These are phyloP conservation scores for Eruca vesicaria DNA, from an alignment of 441 rosid species.

Conservation along the genomic window DNA sequence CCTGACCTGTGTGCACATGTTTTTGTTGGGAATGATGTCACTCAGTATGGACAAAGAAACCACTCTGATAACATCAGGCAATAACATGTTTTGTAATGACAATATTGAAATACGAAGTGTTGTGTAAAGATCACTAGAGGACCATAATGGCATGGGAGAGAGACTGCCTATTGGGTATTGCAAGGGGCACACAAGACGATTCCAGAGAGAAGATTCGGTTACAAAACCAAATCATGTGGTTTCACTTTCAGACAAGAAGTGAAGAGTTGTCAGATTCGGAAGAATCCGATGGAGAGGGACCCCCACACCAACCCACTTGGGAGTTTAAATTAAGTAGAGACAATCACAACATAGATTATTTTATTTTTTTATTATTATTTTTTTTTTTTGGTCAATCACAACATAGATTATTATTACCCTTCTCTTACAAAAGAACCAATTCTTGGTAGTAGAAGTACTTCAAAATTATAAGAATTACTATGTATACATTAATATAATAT, in stretches of 20 bases:
- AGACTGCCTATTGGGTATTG: neutral
- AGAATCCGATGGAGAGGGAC: neutral
- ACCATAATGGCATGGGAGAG: neutral
- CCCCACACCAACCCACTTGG: neutral
- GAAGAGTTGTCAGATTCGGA: slow-evolving; percentile 20
- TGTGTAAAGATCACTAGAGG: neutral
- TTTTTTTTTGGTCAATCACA: too few species aligned
- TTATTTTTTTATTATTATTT: too few species aligned
- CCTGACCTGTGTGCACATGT: slow-evolving; percentile 33
- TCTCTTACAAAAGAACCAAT: neutral
- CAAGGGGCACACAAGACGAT: neutral
- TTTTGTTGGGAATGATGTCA: slow-evolving; percentile 15
- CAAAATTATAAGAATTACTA: neutral
- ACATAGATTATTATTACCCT: neutral
- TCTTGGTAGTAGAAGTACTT: neutral
- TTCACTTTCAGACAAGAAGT: slow-evolving; percentile 24
- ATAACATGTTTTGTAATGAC: neutral
- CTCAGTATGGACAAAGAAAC: neutral
- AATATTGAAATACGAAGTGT: neutral
- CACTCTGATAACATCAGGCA: neutral
- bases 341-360: neutral
- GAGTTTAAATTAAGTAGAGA: neutral
- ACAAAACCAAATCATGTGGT: slow-evolving; percentile 16
- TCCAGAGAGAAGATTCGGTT: neutral
- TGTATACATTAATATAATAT: neutral